Percentiles rank a stretch among this genome's conserved stretches.
These are phyloP conservation scores for Sporormia fimetaria DNA, from an alignment of 495 filamentous ascomycete genomes.

Conservation along the genomic window DNA sequence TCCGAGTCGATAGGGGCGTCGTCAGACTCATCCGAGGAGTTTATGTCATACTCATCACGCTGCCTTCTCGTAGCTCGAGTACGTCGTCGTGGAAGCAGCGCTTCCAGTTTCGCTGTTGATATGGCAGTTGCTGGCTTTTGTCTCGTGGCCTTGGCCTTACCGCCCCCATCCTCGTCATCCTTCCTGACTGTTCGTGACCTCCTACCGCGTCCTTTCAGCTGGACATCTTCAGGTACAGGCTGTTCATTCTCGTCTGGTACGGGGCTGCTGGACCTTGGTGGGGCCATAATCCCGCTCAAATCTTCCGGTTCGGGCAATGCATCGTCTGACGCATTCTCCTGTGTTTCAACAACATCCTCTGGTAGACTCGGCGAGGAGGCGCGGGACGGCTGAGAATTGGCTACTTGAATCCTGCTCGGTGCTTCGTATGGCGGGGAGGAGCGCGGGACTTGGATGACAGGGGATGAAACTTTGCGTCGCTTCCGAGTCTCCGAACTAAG, in stretches of 20 bases:
- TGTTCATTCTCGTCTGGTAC: conserved; percentile 6
- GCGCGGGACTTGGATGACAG: conserved; percentile 26
- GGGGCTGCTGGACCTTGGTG: conserved; percentile 41
- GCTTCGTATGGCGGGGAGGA: conserved; percentile 27
- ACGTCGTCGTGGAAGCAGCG: conserved; percentile 28
- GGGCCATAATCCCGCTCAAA: conserved; percentile 42
- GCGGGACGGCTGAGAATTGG: conserved; percentile 9
- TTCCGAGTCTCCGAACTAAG: neutral
- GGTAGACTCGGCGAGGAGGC: conserved; percentile 16
- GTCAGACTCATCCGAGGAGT: conserved; percentile 23
- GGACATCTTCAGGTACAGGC: neutral
- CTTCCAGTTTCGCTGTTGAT: conserved; percentile 31
- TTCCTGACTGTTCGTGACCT: neutral
- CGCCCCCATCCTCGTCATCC: conserved; percentile 2
- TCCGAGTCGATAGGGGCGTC: conserved; percentile 25
- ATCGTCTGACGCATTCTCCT: conserved; percentile 14
- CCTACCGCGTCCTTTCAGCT: conserved; percentile 3
- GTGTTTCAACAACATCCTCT: conserved; percentile 18
- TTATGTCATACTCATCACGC: conserved; percentile 28
- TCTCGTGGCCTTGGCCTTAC: conserved; percentile 1
- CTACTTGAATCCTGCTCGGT: conserved; percentile 8
- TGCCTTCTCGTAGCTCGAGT: conserved; percentile 4
- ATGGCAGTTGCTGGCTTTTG: conserved; percentile 14
- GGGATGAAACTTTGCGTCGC: conserved; percentile 24
- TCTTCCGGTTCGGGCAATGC: conserved; percentile 21